phyloP scores from a whole-genome alignment of 2,329 filamentous ascomycete species.

The Aspergillus flavus region DNA sequence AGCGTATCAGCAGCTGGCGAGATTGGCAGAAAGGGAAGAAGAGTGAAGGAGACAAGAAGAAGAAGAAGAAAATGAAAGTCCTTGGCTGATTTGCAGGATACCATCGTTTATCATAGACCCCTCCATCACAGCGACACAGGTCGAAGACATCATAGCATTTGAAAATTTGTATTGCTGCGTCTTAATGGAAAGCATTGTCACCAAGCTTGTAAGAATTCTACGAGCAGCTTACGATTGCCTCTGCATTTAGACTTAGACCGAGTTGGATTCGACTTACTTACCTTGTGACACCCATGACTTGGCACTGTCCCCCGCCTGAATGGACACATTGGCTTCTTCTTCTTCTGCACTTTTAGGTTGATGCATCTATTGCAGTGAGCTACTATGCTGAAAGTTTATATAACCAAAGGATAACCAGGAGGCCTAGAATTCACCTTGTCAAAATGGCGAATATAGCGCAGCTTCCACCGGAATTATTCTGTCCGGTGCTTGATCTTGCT shows the following conservation, averaged over 20 bases:
- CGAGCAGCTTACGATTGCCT: background rate
- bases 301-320: background rate
- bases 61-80: slow-evolving; percentile 60
- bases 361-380: background rate
- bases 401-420: background rate
- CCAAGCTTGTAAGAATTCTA: background rate
- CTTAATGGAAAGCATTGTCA: background rate
- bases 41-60: slow-evolving; percentile 53
- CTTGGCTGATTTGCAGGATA: slow-evolving; percentile 37
- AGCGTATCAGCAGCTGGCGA: slow-evolving; percentile 91
- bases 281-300: background rate
- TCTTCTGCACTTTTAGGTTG: background rate
- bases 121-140: background rate
- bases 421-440: background rate
- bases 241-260: background rate
- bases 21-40: slow-evolving; percentile 76
- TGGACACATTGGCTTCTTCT: background rate
- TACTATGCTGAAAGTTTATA: background rate
- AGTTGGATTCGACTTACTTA: background rate
- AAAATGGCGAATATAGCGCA: background rate
- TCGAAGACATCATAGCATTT: background rate
- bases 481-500: background rate
- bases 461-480: background rate
- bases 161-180: background rate
- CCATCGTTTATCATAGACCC: background rate